Evolutionary conservation across 495 filamentous ascomycete species (phyloP).

Genomic region (Daldinia decipiens): DNA sequence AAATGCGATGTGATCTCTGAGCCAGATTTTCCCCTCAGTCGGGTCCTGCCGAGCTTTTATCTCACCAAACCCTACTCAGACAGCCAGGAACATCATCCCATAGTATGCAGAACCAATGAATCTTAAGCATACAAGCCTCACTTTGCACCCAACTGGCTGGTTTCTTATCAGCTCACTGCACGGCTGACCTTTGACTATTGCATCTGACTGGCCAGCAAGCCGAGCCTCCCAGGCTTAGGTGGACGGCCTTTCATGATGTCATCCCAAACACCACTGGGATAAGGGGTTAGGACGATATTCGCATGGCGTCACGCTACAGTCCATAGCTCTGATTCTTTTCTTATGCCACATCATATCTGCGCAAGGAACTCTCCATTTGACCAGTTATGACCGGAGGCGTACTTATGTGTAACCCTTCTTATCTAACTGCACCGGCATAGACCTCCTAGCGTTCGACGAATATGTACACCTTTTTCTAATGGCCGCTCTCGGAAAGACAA

Average conservation of each 20-base stretch:
- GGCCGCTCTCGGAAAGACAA: no score
- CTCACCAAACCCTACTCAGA: background rate
- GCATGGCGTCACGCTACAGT: background rate
- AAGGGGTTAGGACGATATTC: background rate
- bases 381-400: background rate
- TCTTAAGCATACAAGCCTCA: background rate
- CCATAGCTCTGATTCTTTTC: background rate
- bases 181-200: background rate
- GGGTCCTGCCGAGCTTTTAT: background rate
- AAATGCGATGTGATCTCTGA: background rate
- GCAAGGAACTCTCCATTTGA: background rate
- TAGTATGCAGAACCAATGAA: background rate
- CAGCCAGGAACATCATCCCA: background rate
- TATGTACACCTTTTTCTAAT: no score
- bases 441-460: no score
- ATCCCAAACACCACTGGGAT: background rate
- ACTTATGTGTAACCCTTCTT: background rate
- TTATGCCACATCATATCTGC: background rate
- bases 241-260: background rate
- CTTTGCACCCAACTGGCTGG: background rate
- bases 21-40: background rate
- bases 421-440: no score
- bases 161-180: conserved; percentile 1
- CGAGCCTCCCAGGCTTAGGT: background rate
- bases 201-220: background rate